Evolutionary conservation across 495 filamentous ascomycete genomes (phyloP).

Genomic region (Apodospora peruviana): DNA sequence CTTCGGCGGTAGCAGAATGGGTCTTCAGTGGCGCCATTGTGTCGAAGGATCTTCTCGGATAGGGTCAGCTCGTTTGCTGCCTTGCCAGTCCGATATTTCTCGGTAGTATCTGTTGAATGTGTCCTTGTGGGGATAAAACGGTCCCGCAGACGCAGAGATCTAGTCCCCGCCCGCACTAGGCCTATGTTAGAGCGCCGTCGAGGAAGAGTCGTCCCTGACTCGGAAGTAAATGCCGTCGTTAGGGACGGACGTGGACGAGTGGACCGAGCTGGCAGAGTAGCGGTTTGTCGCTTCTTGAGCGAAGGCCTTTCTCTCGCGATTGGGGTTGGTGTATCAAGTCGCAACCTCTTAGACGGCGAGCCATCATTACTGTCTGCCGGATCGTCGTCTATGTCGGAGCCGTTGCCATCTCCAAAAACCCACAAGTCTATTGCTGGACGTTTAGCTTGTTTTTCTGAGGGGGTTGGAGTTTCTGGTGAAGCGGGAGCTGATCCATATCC

Average conservation of each 20-base stretch:
- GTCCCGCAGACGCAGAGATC: slow-evolving; percentile 43
- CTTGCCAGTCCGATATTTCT: slow-evolving; percentile 63
- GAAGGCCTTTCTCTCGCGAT: not conserved
- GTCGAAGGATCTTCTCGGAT: slow-evolving; percentile 57
- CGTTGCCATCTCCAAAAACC: slow-evolving; percentile 18
- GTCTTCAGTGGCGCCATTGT: slow-evolving; percentile 52
- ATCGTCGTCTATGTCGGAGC: slow-evolving; percentile 20
- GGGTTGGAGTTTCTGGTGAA: slow-evolving; percentile 1
- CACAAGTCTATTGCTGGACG: slow-evolving; percentile 3
- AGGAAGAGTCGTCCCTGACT: slow-evolving; percentile 4
- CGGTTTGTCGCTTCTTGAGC: slow-evolving; percentile 6
- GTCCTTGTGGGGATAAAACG: slow-evolving; percentile 62
- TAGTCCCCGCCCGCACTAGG: not conserved
- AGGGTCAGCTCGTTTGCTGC: slow-evolving; percentile 51
- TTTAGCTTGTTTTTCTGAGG: not conserved
- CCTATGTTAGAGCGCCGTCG: slow-evolving; percentile 13
- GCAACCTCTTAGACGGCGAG: not conserved
- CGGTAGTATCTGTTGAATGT: slow-evolving; percentile 31
- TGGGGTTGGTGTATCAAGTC: not conserved
- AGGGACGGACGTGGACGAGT: slow-evolving; percentile 12
- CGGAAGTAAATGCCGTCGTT: slow-evolving; percentile 13
- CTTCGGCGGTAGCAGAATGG: slow-evolving; percentile 55
- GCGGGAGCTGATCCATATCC: slow-evolving; percentile 20
- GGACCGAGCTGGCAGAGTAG: slow-evolving; percentile 15
- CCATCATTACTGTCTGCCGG: slow-evolving; percentile 11